Conservation (phyloP, 2,329 filamentous ascomycete species). For the Dichotomopilus funicola region DNA sequence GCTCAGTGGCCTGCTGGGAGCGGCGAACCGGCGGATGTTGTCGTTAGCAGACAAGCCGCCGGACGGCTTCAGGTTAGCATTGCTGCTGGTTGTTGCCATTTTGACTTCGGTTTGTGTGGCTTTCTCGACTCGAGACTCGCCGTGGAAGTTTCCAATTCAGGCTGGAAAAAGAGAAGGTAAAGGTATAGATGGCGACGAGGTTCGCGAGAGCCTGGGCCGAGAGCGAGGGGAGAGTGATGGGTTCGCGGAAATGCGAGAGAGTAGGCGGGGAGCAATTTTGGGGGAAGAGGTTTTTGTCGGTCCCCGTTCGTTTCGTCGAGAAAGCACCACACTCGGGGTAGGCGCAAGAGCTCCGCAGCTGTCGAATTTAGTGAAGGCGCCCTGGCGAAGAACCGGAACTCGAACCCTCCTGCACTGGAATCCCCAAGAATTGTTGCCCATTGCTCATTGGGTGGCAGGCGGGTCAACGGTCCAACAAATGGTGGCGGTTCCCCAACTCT, state of each 20-base stretch:
- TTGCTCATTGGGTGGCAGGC: conserved; percentile 20
- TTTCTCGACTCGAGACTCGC: conserved; percentile 19
- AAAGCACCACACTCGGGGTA: conserved; percentile 14
- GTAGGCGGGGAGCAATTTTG: conserved; percentile 19
- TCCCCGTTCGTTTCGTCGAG: conserved; percentile 13
- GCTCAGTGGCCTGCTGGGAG: conserved; percentile 86
- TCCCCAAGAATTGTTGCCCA: conserved; percentile 18
- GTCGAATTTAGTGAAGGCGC: conserved; percentile 14
- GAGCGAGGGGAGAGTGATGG: conserved; percentile 13
- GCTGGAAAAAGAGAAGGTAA: not conserved
- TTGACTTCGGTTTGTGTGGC: conserved; percentile 24
- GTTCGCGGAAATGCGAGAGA: conserved; percentile 16
- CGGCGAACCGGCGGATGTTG: conserved; percentile 94
- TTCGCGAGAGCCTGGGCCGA: conserved; percentile 1
- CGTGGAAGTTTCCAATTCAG: conserved; percentile 7
- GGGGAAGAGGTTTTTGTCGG: conserved; percentile 23
- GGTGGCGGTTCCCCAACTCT: conserved; percentile 27
- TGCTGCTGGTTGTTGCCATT: conserved; percentile 48
- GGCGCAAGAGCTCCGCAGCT: conserved; percentile 19
- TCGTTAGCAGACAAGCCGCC: conserved; percentile 75
- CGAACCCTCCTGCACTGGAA: conserved; percentile 11
- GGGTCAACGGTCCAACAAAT: conserved; percentile 25
- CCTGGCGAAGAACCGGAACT: conserved; percentile 7
- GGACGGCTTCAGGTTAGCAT: conserved; percentile 32
- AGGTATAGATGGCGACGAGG: conserved; percentile 10